Percentiles rank a stretch among this genome's conserved stretches.
Evolutionary conservation across 768 basidiomycete genomes (phyloP).

Genomic region (Tulasnella sp.): DNA sequence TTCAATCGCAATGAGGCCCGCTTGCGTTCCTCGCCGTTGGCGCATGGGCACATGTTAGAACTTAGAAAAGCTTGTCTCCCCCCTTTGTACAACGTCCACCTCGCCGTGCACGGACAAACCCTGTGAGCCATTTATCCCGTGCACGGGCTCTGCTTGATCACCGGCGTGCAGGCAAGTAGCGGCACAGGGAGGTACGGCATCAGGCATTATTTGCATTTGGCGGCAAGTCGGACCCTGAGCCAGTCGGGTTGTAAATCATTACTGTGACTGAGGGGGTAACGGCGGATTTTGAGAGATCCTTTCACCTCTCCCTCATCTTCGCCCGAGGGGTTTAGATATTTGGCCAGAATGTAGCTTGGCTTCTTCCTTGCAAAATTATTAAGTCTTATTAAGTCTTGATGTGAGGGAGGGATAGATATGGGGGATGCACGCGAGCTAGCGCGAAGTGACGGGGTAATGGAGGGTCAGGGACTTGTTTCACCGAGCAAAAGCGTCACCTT

Average conservation of each 20-base stretch:
- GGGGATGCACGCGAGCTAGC: too few relatives aligned
- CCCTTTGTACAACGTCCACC: background rate
- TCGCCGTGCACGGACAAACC: background rate
- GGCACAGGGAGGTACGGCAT: background rate
- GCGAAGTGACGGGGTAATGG: too few relatives aligned
- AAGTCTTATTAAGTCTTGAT: too few relatives aligned
- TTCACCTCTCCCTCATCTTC: too few relatives aligned
- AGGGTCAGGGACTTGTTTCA: too few relatives aligned
- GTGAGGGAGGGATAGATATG: too few relatives aligned
- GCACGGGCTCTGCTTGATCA: background rate
- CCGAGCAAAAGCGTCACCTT: too few relatives aligned
- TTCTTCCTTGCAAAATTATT: too few relatives aligned
- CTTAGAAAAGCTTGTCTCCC: background rate
- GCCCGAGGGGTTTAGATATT: too few relatives aligned
- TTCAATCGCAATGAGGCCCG: constrained; percentile 44
- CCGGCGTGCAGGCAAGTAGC: background rate
- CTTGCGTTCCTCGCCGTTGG: background rate
- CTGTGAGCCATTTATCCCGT: background rate
- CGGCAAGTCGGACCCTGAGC: background rate
- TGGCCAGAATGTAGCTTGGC: too few relatives aligned
- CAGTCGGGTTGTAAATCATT: background rate
- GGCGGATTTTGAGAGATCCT: too few relatives aligned
- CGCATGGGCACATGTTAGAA: background rate
- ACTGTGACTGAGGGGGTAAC: too few relatives aligned
- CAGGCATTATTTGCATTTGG: background rate